Base-by-base conservation (phyloP, 306 rosid species). In the Fagus sylvatica region DNA sequence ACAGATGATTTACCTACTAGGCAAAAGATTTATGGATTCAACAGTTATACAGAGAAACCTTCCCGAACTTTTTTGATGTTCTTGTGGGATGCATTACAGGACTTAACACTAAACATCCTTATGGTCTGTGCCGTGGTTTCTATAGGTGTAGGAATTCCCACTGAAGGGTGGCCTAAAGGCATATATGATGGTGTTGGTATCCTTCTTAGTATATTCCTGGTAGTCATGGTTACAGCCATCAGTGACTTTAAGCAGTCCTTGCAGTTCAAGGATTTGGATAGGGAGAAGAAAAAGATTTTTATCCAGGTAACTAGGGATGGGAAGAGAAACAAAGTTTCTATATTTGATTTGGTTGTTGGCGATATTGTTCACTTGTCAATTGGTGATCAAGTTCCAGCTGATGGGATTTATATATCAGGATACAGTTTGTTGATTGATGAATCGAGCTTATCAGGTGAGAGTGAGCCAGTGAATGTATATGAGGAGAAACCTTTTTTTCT, bases 141-240 rank as follows among this genome's bases (percentile, higher is more conserved):
- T 74, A 76, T 95, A 69, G 97, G 89, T 48, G 83, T 95, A 36
- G 99, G 99, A 60, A 56, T 93, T 71, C 84, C 94, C 79, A 95
- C 99, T 28, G 98, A 95, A 86, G 99, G 99, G 59, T 92, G 91
- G 93, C 99, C 99, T 36, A 86, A 77, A 80, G 99, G 99, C 34
- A 75, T 79, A 30, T 93, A 93, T 80, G 99, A 95, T 84, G 99
- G 99, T 53, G 69, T 90, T 48, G 99, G 99, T 76, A 95, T 95
- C 86, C 19, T 95, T 83, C 71, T 95, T 39, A 91, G 99, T 84
- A 43, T 95, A 67, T 34, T 87, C 41, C 85, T 95, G 85, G 98
- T 95, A 30, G 98, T 95, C 73, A 71, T 85, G 78, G 98, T 92
- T 74, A 95, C 98, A 7, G 94, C 98, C 65, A 88, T 83, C 19